Percentiles rank a stretch among this genome's conserved stretches.
Evolutionary conservation across 2,329 filamentous ascomycete species (phyloP).

Genomic region (Lasiodiplodia sp.): DNA sequence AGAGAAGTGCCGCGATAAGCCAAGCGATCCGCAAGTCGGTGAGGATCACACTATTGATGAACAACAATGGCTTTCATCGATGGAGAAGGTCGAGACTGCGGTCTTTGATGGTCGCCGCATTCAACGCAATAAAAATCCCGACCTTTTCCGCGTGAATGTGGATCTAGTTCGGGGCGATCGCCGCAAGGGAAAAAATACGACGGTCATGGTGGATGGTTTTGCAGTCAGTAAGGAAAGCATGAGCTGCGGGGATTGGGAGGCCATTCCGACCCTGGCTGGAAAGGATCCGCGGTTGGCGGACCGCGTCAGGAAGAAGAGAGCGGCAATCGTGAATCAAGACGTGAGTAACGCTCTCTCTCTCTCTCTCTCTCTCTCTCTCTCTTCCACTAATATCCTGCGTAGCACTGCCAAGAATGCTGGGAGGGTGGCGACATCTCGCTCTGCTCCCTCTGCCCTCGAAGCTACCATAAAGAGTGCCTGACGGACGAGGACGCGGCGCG

Average conservation of each 20-base stretch:
- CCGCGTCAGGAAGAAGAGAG: conserved; percentile 56
- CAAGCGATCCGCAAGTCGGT: conserved; percentile 49
- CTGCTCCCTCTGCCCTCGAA: conserved; percentile 62
- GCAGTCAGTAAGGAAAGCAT: conserved; percentile 64
- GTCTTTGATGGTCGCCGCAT: conserved; percentile 65
- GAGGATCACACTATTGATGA: conserved; percentile 54
- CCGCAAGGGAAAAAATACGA: conserved; percentile 64
- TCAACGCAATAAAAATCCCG: conserved; percentile 41
- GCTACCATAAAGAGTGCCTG: conserved; percentile 62
- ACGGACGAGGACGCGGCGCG: conserved; percentile 40
- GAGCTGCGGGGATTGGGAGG: conserved; percentile 62
- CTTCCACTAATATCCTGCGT: not conserved
- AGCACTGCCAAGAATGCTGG: conserved; percentile 61
- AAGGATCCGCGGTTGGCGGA: conserved; percentile 62
- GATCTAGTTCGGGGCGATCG: conserved; percentile 55
- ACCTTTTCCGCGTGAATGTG: conserved; percentile 26
- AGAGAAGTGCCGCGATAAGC: conserved; percentile 61
- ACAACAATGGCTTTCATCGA: conserved; percentile 62
- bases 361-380: conserved; percentile 36
- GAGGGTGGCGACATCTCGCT: conserved; percentile 56
- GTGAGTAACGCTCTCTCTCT: not conserved
- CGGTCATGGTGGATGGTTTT: conserved; percentile 63
- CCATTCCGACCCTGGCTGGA: conserved; percentile 63
- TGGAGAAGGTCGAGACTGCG: conserved; percentile 64
- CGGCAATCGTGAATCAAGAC: conserved; percentile 55